phyloP scores from a whole-genome alignment of 306 rosid genomes.

The Prunus kanzakura region DNA sequence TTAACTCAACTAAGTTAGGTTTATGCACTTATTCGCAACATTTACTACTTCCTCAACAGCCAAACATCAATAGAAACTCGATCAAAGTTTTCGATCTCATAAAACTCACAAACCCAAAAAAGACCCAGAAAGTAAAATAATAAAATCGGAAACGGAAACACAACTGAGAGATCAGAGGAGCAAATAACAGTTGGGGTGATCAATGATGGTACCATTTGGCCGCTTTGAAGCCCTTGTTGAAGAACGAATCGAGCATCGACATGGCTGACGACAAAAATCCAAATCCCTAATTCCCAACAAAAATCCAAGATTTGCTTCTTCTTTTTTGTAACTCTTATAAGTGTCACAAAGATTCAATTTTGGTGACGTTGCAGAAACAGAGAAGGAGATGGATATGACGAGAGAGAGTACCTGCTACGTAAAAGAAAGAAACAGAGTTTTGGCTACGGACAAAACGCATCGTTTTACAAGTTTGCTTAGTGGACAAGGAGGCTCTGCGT shows the following conservation, averaged over 20 bases:
- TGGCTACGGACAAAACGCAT: conserved; percentile 8
- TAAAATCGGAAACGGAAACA: not conserved
- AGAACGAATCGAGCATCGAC: conserved; percentile 89
- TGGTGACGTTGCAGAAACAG: not conserved
- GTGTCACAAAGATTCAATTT: not conserved
- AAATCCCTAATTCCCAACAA: not conserved
- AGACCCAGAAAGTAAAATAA: not conserved
- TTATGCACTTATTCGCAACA: not conserved
- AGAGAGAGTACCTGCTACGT: not conserved
- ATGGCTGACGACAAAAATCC: conserved; percentile 24
- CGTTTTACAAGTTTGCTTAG: conserved; percentile 14
- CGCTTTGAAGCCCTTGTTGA: conserved; percentile 88
- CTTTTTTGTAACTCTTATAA: not conserved
- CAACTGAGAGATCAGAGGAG: too few relatives aligned
- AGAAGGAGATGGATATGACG: not conserved
- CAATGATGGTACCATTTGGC: conserved; percentile 59
- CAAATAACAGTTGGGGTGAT: not conserved
- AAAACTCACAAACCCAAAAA: conserved; percentile 15
- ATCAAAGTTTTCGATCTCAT: conserved; percentile 16
- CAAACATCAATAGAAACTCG: not conserved
- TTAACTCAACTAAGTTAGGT: not conserved
- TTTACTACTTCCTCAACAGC: not conserved
- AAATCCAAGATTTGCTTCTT: not conserved
- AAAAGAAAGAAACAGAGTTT: not conserved
- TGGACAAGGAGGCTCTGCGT: conserved; percentile 6